phyloP scores from a whole-genome alignment of 202 grass and related monocot species.

The Panicum virgatum region DNA sequence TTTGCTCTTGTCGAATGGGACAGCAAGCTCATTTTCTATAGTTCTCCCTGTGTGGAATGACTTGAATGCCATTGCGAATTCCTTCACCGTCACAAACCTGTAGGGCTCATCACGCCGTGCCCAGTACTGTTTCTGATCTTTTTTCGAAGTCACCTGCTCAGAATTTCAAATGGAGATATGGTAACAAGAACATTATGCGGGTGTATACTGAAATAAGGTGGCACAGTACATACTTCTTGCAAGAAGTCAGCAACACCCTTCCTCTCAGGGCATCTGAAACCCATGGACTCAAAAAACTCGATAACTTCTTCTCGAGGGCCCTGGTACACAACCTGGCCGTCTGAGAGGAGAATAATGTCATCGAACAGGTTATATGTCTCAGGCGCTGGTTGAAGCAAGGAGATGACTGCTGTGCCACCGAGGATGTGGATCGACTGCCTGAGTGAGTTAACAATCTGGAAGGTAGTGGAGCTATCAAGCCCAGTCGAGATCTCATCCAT shows the following conservation, averaged over 20 bases:
- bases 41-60: constrained; percentile 59
- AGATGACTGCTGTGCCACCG: constrained; percentile 68
- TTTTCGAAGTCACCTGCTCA: constrained; percentile 78
- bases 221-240: constrained; percentile 59
- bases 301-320: constrained; percentile 74
- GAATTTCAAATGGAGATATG: not conserved
- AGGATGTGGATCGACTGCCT: constrained; percentile 66
- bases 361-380: constrained; percentile 89
- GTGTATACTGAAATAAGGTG: not conserved
- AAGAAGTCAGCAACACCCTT: constrained; percentile 89
- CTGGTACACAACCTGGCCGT: constrained; percentile 85
- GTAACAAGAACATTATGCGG: not conserved
- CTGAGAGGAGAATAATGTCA: constrained; percentile 83
- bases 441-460: constrained; percentile 77
- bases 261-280: constrained; percentile 80
- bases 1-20: constrained; percentile 59
- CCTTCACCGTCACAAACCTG: constrained; percentile 58
- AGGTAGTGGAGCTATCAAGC: constrained; percentile 87
- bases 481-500: constrained; percentile 99
- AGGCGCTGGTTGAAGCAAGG: constrained; percentile 78
- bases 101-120: constrained; percentile 32
- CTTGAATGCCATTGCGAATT: constrained; percentile 63
- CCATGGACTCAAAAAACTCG: constrained; percentile 80
- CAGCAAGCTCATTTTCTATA: constrained; percentile 50
- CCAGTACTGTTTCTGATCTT: constrained; percentile 90